These are phyloP conservation scores for Fusarium sp. DNA, from an alignment of 2,329 filamentous ascomycete genomes.

Conservation along the genomic window DNA sequence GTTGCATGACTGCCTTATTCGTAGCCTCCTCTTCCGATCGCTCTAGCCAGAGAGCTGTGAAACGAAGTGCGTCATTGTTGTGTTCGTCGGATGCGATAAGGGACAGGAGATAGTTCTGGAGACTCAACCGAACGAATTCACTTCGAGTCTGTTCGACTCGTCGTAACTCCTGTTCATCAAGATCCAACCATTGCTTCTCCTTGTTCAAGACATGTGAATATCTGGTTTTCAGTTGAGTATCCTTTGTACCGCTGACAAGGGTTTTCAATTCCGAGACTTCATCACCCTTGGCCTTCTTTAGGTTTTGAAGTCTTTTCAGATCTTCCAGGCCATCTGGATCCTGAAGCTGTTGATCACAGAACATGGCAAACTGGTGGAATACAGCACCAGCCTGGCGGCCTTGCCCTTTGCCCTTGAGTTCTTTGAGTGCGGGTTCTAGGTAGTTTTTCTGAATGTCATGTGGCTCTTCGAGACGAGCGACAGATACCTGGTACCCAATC, in stretches of 20 bases:
- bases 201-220: slow-evolving; percentile 74
- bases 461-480: slow-evolving; percentile 90
- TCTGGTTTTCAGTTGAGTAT: slow-evolving; percentile 66
- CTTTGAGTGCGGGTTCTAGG: slow-evolving; percentile 83
- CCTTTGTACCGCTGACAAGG: slow-evolving; percentile 63
- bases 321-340: slow-evolving; percentile 88
- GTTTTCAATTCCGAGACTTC: slow-evolving; percentile 81
- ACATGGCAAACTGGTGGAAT: slow-evolving; percentile 93
- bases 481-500: slow-evolving; percentile 87
- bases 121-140: slow-evolving; percentile 85
- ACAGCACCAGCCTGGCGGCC: slow-evolving; percentile 86
- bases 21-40: slow-evolving; percentile 80
- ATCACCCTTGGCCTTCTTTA: slow-evolving; percentile 83
- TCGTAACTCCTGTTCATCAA: slow-evolving; percentile 89
- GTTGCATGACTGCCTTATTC: slow-evolving; percentile 79
- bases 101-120: slow-evolving; percentile 93
- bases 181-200: slow-evolving; percentile 88
- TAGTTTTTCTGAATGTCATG: slow-evolving; percentile 91
- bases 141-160: slow-evolving; percentile 81
- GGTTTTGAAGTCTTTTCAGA: slow-evolving; percentile 80
- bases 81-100: slow-evolving; percentile 88
- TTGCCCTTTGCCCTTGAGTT: slow-evolving; percentile 76
- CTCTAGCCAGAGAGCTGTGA: slow-evolving; percentile 94
- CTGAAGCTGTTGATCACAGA: slow-evolving; percentile 94
- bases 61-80: slow-evolving; percentile 89